Evolutionary conservation across 805 yeast genomes (phyloP), one percentile per base, ranked within the genome.

Genomic region (Pichia occidentalis): DNA sequence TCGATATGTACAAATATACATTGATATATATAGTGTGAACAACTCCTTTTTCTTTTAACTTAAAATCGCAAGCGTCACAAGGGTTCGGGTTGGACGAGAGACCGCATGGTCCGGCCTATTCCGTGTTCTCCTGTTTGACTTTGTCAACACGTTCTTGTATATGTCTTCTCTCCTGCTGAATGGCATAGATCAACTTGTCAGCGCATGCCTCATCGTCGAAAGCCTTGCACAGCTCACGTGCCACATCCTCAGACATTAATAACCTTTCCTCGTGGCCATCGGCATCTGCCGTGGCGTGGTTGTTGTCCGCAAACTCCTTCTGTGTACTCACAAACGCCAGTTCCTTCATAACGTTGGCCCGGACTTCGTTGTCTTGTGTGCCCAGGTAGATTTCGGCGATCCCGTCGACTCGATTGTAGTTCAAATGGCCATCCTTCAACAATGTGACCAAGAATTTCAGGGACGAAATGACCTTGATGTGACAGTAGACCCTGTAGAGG

Each of bases 401-500:
- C 9, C 57, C 52, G 4, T 49, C 44, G 9, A 63, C 53, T 11
- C 63, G 56, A 21, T 48, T 49, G 41, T 63, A 51, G 3, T 52
- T 46, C 20, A 75, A 56, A 40, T 70, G 70, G 2, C 44, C 45
- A 5, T 47, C 51, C 20, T 64, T 48, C n/a, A 77, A 53, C 38
- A 88, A 63, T 36, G 70, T 71, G 24, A 68, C 60, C 43, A 88
- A 60, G 53, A 85, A 92, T 45, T 68, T 64, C 5, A 85, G 82
- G 0, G 96, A 96, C 29, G 73, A 56, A 44, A 71, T 64, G 0
- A 95, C 95, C 50, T 81, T 82, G 54, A 79, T 69, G 56, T 90
- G 85, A 55, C 95, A 85, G 62, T 86, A 88, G 14, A 82, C 68
- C 44, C 97, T 68, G 55, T 82, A 88, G 3, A 82, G 68, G 29